Percentiles rank a stretch among this genome's conserved stretches.
phyloP scores from a whole-genome alignment of 225 moss, liverwort and hornwort genomes.

The Physcomitrellopsis africana region DNA sequence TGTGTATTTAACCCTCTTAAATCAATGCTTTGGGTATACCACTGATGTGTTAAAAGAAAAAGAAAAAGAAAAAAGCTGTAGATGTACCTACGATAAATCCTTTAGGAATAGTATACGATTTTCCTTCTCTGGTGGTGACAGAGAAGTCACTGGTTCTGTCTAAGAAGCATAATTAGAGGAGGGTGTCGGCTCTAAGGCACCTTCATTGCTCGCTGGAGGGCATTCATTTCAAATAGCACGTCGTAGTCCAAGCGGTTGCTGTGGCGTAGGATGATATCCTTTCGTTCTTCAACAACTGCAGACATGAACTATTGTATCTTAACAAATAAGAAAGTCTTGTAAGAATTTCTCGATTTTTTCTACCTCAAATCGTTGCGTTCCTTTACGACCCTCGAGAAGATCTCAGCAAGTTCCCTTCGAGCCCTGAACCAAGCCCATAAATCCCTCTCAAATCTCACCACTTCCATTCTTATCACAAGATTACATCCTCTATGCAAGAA shows the following conservation, averaged over 20 bases:
- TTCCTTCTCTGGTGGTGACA: constrained; percentile 54
- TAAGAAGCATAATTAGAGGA: too few relatives aligned
- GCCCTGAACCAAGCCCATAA: constrained; percentile 27
- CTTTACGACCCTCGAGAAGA: constrained; percentile 52
- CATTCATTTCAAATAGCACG: too few relatives aligned
- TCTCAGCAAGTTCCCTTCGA: constrained; percentile 58
- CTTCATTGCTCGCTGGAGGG: too few relatives aligned
- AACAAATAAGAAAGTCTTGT: too few relatives aligned
- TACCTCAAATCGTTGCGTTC: constrained; percentile 56
- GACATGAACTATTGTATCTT: constrained; percentile 52
- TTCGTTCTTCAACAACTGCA: constrained; percentile 53
- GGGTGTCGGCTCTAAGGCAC: too few relatives aligned
- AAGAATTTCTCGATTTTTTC: constrained; percentile 51
- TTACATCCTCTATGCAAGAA: too few relatives aligned
- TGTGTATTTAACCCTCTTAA: too few relatives aligned
- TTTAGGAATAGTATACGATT: constrained; percentile 61
- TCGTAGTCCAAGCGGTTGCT: constrained; percentile 51
- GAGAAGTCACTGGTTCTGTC: too few relatives aligned
- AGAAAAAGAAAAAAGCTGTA: constrained; percentile 53
- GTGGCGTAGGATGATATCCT: constrained; percentile 57
- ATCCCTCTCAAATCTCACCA: not conserved
- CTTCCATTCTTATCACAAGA: not conserved
- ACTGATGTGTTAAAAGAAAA: too few relatives aligned
- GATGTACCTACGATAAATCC: constrained; percentile 66
- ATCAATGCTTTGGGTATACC: too few relatives aligned